Evolutionary conservation across 1,284 basidiomycete species (phyloP).

Genomic region (Trametes sp.): DNA sequence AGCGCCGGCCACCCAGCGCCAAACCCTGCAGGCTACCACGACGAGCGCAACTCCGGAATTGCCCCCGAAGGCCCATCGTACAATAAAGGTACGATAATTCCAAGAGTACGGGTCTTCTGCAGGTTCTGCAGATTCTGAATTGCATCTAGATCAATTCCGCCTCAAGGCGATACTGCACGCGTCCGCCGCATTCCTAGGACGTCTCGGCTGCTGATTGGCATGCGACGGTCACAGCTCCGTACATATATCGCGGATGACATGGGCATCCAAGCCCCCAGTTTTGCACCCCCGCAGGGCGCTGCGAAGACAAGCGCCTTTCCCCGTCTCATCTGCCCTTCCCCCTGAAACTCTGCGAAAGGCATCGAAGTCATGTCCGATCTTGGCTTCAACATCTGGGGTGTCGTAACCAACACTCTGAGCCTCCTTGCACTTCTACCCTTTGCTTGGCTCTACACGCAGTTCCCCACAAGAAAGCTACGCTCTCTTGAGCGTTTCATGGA

Average conservation of each 20-base stretch:
- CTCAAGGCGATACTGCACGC: not conserved
- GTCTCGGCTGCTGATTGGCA: not conserved
- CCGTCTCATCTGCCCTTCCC: no score
- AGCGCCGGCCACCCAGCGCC: not conserved
- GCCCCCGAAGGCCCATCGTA: not conserved
- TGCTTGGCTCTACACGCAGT: constrained; percentile 1
- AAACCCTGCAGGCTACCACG: not conserved
- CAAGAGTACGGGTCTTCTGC: not conserved
- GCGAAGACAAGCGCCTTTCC: no score
- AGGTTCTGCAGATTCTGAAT: no score
- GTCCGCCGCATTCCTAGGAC: not conserved
- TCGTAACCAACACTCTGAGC: not conserved
- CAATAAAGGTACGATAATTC: not conserved
- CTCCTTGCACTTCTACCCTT: not conserved
- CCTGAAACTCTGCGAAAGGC: no score
- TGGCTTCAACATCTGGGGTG: constrained; percentile 10
- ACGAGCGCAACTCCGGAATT: not conserved
- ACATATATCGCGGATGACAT: no score
- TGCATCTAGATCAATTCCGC: not conserved
- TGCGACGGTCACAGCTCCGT: not conserved
- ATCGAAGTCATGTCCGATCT: constrained; percentile 1
- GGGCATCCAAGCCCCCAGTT: no score
- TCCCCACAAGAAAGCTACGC: not conserved
- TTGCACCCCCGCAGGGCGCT: no score
- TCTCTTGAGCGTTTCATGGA: not conserved